Conservation (phyloP, 345 rosid genomes). For the Gossypioides kirkii region DNA sequence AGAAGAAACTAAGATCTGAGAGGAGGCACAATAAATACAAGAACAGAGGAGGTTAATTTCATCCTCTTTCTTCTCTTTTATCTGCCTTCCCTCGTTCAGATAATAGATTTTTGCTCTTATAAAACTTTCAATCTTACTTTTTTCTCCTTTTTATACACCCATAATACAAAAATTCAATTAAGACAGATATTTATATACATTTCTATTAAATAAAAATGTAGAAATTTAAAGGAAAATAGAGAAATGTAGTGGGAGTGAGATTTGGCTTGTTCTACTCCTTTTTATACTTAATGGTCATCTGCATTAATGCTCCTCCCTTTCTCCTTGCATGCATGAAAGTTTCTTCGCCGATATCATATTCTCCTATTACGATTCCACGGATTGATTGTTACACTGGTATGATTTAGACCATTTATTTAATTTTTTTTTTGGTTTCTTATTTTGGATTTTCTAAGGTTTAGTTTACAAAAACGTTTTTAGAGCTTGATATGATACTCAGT, state of each 20-base stretch:
- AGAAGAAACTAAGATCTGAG: slow-evolving; percentile 67
- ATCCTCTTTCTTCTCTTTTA: slow-evolving; percentile 32
- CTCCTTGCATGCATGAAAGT: not conserved
- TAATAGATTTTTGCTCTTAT: slow-evolving; percentile 3
- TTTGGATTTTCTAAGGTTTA: too few species aligned
- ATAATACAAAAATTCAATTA: slow-evolving; percentile 41
- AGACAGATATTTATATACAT: slow-evolving; percentile 18
- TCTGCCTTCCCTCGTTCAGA: slow-evolving; percentile 38
- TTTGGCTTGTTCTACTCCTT: not conserved
- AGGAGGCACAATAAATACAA: slow-evolving; percentile 30
- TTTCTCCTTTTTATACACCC: not conserved
- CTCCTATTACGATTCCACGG: too few species aligned
- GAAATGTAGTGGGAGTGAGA: not conserved
- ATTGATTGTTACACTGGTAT: too few species aligned
- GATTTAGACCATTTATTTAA: too few species aligned
- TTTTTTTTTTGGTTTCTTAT: too few species aligned
- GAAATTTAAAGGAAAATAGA: not conserved
- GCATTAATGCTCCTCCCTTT: too few species aligned
- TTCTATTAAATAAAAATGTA: not conserved
- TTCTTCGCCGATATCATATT: too few species aligned
- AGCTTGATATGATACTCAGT: too few species aligned
- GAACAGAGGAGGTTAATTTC: not conserved
- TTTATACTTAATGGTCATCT: not conserved
- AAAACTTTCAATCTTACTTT: not conserved
- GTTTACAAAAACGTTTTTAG: too few species aligned